Conservation (phyloP, 148 eudicot genomes). For the Talinum fruticosum region DNA sequence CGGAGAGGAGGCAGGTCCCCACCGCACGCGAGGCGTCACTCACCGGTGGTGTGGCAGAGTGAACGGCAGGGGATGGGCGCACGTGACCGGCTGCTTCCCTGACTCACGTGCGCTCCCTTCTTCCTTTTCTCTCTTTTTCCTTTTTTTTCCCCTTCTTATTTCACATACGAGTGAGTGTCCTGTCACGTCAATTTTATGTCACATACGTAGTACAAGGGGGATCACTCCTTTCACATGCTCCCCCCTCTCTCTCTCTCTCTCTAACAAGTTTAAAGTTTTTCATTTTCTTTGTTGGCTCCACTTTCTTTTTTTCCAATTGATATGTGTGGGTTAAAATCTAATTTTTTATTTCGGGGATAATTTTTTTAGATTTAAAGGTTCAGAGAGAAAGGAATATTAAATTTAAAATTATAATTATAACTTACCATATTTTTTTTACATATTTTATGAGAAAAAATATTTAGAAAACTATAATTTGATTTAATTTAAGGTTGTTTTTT, state of each 20-base stretch:
- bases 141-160: neutral
- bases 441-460: too few species aligned
- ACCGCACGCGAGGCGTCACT: slow-evolving; percentile 63
- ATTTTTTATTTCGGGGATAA: too few species aligned
- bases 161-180: neutral
- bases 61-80: slow-evolving; percentile 84
- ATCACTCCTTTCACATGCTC: slow-evolving; percentile 27
- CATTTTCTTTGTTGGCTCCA: neutral
- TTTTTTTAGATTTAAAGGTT: too few species aligned
- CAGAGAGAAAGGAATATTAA: too few species aligned
- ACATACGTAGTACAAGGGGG: slow-evolving; percentile 19
- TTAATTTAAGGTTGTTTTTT: too few species aligned
- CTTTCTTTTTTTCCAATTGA: neutral
- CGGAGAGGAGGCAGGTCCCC: slow-evolving; percentile 39
- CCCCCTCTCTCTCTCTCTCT: neutral
- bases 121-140: neutral
- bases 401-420: too few species aligned
- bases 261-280: neutral
- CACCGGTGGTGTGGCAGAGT: slow-evolving; percentile 41
- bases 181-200: slow-evolving; percentile 22
- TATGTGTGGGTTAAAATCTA: too few species aligned
- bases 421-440: too few species aligned
- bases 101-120: slow-evolving; percentile 44
- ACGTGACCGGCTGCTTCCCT: slow-evolving; percentile 56
- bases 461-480: too few species aligned